Evolutionary conservation across 2,329 filamentous ascomycete genomes (phyloP).

Genomic region (Apiospora aurea): DNA sequence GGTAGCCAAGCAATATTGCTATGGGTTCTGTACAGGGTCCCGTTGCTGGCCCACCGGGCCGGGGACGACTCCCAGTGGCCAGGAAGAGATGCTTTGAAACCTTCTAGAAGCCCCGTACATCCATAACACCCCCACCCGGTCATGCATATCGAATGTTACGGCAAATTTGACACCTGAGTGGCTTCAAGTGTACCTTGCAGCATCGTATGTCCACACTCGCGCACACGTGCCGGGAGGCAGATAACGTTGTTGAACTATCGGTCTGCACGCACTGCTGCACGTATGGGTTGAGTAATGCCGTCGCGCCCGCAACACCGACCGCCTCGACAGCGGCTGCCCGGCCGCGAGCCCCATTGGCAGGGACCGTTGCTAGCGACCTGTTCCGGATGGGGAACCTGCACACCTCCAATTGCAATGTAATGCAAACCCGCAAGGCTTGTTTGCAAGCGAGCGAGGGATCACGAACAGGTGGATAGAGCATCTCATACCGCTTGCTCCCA

Average conservation of each 20-base stretch:
- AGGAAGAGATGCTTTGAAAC: conserved; percentile 17
- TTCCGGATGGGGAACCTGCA: not conserved
- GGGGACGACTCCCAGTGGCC: conserved; percentile 22
- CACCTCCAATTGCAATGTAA: conserved; percentile 11
- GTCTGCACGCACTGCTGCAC: not conserved
- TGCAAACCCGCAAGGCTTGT: conserved; percentile 19
- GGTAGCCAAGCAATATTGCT: conserved; percentile 18
- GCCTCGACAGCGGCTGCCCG: not conserved
- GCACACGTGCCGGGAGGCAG: conserved; percentile 13
- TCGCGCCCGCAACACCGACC: not conserved
- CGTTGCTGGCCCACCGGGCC: conserved; percentile 9
- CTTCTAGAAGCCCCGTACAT: conserved; percentile 25
- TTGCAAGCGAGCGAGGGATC: conserved; percentile 9
- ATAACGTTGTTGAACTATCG: not conserved
- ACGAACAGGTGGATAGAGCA: conserved; percentile 6
- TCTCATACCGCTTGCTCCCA: conserved; percentile 17
- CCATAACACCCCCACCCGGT: conserved; percentile 20
- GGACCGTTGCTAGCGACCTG: conserved; percentile 5
- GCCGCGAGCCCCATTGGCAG: not conserved
- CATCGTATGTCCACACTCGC: conserved; percentile 3
- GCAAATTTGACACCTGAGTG: conserved; percentile 20
- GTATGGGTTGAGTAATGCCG: conserved; percentile 16
- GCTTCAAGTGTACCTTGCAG: conserved; percentile 19
- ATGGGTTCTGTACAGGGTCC: conserved; percentile 10
- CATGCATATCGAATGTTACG: conserved; percentile 22